Evolutionary conservation across 2,329 filamentous ascomycete species (phyloP).

Genomic region (Blastomyces percursus): DNA sequence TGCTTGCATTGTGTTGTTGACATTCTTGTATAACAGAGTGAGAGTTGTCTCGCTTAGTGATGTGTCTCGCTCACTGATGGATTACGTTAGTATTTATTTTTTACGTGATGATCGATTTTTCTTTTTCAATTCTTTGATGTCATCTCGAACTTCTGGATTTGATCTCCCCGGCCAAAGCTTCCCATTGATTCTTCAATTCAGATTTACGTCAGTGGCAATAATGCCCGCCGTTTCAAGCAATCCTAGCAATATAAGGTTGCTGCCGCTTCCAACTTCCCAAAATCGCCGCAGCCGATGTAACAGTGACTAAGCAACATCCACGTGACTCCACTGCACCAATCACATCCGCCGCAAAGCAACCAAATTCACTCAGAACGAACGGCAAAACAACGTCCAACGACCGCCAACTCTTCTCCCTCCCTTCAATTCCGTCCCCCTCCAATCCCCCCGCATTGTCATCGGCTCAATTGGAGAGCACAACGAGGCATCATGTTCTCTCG

Average conservation of each 20-base stretch:
- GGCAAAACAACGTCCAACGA: conserved; percentile 16
- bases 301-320: conserved; percentile 14
- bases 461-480: conserved; percentile 26
- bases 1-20: no score
- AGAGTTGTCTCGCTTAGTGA: no score
- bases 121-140: background rate
- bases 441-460: conserved; percentile 16
- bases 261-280: background rate
- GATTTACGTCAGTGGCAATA: background rate
- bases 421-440: conserved; percentile 14
- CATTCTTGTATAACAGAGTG: no score
- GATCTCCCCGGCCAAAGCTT: background rate
- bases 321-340: conserved; percentile 27
- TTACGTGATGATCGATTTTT: background rate
- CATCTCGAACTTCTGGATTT: no score
- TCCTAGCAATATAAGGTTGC: background rate
- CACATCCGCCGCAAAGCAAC: conserved; percentile 25
- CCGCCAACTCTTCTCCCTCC: background rate
- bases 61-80: no score
- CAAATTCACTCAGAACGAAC: background rate
- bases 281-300: background rate
- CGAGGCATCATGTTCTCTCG: conserved; percentile 35
- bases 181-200: background rate
- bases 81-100: no score
- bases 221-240: background rate